These are phyloP conservation scores for Amylostereum chailletii DNA, from an alignment of 1,284 basidiomycete genomes.

Conservation along the genomic window DNA sequence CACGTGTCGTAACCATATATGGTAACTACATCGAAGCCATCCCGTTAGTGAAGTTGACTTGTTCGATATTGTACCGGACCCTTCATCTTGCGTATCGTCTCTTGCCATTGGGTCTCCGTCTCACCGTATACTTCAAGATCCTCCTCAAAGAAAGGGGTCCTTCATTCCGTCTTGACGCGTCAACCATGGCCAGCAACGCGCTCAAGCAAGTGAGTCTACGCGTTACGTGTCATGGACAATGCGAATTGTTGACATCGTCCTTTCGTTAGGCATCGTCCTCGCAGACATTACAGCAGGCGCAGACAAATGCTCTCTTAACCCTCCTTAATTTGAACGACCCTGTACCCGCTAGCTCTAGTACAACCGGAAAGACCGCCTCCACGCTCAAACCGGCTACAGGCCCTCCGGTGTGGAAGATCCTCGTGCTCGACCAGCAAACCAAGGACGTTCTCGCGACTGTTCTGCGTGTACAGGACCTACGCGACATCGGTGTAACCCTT, in stretches of 20 bases:
- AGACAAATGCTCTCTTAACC: conserved; percentile 64
- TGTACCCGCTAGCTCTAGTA: conserved; percentile 15
- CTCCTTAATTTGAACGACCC: conserved; percentile 31
- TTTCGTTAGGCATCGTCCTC: conserved; percentile 15
- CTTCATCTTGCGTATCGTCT: too few relatives aligned
- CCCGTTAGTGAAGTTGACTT: too few relatives aligned
- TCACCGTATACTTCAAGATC: too few relatives aligned
- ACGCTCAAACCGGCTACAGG: conserved; percentile 44
- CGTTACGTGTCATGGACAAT: not conserved
- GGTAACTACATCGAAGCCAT: too few relatives aligned
- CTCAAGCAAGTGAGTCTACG: conserved; percentile 39
- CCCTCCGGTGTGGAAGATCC: conserved; percentile 92
- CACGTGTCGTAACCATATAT: too few relatives aligned
- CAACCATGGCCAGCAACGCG: conserved; percentile 44
- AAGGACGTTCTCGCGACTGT: conserved; percentile 96
- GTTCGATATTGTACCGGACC: too few relatives aligned
- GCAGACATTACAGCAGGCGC: conserved; percentile 67
- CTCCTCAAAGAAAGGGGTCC: too few relatives aligned
- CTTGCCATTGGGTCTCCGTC: too few relatives aligned
- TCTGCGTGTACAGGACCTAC: conserved; percentile 90
- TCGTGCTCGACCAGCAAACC: conserved; percentile 91
- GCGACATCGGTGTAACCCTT: conserved; percentile 93
- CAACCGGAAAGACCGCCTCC: conserved; percentile 28
- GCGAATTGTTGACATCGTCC: not conserved
- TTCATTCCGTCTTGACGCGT: not conserved